Evolutionary conservation across 78 protist genomes (phyloP).

Genomic region (Andalucia godoyi): DNA sequence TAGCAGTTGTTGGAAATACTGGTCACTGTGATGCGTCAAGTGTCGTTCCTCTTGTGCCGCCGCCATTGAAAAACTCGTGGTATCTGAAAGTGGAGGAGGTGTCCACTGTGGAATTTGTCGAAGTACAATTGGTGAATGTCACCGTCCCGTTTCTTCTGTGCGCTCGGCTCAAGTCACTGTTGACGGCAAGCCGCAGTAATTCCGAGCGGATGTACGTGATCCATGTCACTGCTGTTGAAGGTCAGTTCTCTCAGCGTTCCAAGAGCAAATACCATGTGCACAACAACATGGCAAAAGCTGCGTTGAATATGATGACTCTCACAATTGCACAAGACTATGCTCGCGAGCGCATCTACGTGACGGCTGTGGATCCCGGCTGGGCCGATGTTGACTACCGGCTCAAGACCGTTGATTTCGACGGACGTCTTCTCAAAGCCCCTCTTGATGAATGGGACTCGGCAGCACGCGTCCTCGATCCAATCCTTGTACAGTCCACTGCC

Average conservation of each 20-base stretch:
- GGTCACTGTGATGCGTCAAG: too few species aligned
- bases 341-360: slow-evolving; percentile 52
- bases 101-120: slow-evolving; percentile 19
- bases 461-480: slow-evolving; percentile 80
- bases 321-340: slow-evolving; percentile 57
- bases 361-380: slow-evolving; percentile 73
- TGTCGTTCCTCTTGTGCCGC: not conserved
- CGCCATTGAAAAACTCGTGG: slow-evolving; percentile 11
- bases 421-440: slow-evolving; percentile 49
- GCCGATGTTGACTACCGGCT: slow-evolving; percentile 14
- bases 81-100: slow-evolving; percentile 24
- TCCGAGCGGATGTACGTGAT: slow-evolving; percentile 33
- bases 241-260: slow-evolving; percentile 17
- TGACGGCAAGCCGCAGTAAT: slow-evolving; percentile 8
- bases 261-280: slow-evolving; percentile 82
- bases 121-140: slow-evolving; percentile 9
- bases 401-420: not conserved
- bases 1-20: too few species aligned
- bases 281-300: slow-evolving; percentile 87
- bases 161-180: slow-evolving; percentile 4
- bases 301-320: slow-evolving; percentile 91
- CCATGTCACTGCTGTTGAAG: slow-evolving; percentile 92
- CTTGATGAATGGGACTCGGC: slow-evolving; percentile 87
- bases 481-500: not conserved
- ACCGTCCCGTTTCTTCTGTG: slow-evolving; percentile 28